Evolutionary conservation across 805 yeast species (phyloP).

Genomic region (Kuraishia ogatae): DNA sequence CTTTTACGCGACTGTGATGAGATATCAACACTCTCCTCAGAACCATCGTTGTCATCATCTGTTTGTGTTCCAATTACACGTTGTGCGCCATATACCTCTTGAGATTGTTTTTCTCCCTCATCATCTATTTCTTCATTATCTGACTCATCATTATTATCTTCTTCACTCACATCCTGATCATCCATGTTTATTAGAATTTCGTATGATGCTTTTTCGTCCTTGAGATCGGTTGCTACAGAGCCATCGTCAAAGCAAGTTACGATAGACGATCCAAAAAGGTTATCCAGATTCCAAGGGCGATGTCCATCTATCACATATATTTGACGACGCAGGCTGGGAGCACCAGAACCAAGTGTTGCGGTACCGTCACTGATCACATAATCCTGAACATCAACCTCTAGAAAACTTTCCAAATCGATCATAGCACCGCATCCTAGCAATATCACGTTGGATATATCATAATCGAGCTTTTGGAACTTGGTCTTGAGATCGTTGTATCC

Average conservation of each 20-base stretch:
- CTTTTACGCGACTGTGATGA: constrained; percentile 20
- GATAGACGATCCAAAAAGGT: constrained; percentile 73
- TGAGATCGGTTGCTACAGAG: constrained; percentile 48
- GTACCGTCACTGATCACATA: constrained; percentile 25
- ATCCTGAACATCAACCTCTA: constrained; percentile 53
- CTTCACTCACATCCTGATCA: constrained; percentile 26
- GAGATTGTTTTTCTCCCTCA: constrained; percentile 15
- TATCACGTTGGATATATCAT: constrained; percentile 66
- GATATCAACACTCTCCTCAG: constrained; percentile 19
- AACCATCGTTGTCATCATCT: constrained; percentile 19
- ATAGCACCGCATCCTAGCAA: constrained; percentile 91
- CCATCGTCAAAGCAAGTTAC: constrained; percentile 89
- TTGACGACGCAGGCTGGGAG: constrained; percentile 35
- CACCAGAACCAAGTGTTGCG: constrained; percentile 5
- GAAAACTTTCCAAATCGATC: constrained; percentile 72
- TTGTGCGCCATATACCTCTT: constrained; percentile 13
- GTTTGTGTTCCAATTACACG: constrained; percentile 6
- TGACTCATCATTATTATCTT: constrained; percentile 23
- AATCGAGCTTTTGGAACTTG: constrained; percentile 59
- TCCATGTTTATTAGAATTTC: constrained; percentile 33
- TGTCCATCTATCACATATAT: constrained; percentile 86
- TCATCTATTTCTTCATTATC: constrained; percentile 25
- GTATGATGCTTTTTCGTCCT: constrained; percentile 56
- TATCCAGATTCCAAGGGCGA: constrained; percentile 95
- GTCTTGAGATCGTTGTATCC: constrained; percentile 75